Base-by-base conservation (phyloP, 305 asterid species). In the Stenogyne calaminthoides region DNA sequence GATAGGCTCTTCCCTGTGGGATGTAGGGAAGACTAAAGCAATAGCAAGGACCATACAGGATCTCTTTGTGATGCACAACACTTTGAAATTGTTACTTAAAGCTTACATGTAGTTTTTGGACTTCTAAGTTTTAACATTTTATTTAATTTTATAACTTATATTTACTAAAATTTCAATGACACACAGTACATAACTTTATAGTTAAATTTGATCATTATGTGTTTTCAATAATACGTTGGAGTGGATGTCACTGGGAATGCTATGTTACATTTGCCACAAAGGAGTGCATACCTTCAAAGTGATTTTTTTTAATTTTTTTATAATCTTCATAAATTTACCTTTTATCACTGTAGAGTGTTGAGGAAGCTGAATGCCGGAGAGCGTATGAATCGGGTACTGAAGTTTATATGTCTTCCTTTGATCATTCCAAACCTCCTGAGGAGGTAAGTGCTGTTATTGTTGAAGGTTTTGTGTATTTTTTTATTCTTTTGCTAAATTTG, bases 351-450 rank as follows among this genome's bases (percentile, higher is more conserved):
- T 82, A 95, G 99, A 92, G 96, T 73, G 97, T 92, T 70, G 97
- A 92, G 88, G 98, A 95, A 87, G 89, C 98, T 57, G 99, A 95
- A 80, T 92, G 99, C 73, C 97, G 87, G 76, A 90, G 96, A 81
- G 98, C 97, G 5, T 92, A 84, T 79, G 98, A 95, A 69, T 54
- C 81, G 76, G 96, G 88, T 72, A 81, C 91, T 71, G 98, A 95
- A 76, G 80, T 42, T 12, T 95, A 92, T 78, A 87, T 88, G 92
- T 76, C 93, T 67, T 63, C 87, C 16, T 88, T 90, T 80, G 88
- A 95, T 83, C 93, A 90, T 70, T 84, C 91, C 34, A 92, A 81
- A 81, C 93, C 91, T 76, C 96, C 98, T 1, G 98, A 95, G 69
- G 99, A 95, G 83, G 99, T 95, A 83, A 81, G 96, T 81, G 25